These are phyloP conservation scores for Excoecaria cochinchinensis DNA, from an alignment of 345 rosid genomes.

Conservation along the genomic window DNA sequence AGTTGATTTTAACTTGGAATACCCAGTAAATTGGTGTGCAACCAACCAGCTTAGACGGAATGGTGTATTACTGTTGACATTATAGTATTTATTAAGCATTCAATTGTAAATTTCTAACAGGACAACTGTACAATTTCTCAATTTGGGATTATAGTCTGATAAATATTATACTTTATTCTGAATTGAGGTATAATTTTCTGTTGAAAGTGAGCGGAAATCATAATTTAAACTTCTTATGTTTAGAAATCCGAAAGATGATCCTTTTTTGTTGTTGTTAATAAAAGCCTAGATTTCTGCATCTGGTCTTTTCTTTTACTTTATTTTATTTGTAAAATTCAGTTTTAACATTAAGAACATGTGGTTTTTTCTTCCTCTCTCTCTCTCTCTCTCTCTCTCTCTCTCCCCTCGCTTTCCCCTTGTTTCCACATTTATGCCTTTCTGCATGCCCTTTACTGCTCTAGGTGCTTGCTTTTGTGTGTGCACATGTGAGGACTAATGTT, in stretches of 20 bases:
- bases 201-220: neutral
- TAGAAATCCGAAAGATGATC: neutral
- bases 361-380: neutral
- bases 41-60: neutral
- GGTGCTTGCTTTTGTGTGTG: neutral
- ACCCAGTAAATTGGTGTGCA: neutral
- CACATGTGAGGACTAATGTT: neutral
- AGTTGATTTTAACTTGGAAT: no score
- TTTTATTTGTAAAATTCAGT: neutral
- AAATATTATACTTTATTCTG: neutral
- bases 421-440: neutral
- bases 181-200: neutral
- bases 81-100: neutral
- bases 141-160: neutral
- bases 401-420: neutral
- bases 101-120: neutral
- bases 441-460: neutral
- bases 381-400: no score
- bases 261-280: neutral
- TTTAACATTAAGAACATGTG: neutral
- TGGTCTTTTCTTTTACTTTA: neutral
- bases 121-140: neutral
- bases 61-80: neutral
- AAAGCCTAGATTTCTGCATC: neutral
- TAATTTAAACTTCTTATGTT: neutral